Evolutionary conservation across 2,329 filamentous ascomycete genomes (phyloP), one percentile per base, ranked within the genome.

Genomic region (Aspergillus tanneri): DNA sequence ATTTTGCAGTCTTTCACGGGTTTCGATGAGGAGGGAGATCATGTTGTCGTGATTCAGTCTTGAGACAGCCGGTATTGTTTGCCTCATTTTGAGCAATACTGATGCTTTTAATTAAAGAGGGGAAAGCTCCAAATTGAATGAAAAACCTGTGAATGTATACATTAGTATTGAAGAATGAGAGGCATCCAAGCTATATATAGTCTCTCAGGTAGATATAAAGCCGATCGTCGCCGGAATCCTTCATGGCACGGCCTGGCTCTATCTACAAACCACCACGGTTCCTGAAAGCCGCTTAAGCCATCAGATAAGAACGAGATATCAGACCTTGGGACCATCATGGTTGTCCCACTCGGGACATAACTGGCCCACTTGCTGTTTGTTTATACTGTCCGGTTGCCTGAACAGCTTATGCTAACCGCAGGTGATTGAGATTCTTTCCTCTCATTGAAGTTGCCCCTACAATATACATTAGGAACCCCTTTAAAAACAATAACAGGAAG

Each of bases 1-100:
- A 16, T 58, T 49, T 16, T 45, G 51, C 6, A 67, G 53, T 12
- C 50, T 60, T 27, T 61, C 55, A 41, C 42, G 28, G n/a, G 62
- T 62, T 50, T 63, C 62, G 1, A 43, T 49, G 16, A 46, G 35
- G 28, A 36, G 19, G 11, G 16, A 27, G n/a, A 10, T 41, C 21
- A 28, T 18, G 18, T 19, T 11, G 19, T 16, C 24, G 14, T 18
- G 38, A 24, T 18, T 34, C 30, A 34, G 30, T 16, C 16, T 10
- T 34, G 38, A 11, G 24, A 18, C 38, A 12, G 25, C 38, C 9
- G 38, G 38, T 28, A 27, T 28, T 11, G 38, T n/a, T n/a, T n/a
- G n/a, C n/a, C n/a, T n/a, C n/a, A n/a, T n/a, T n/a, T n/a, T n/a
- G n/a, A n/a, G n/a, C n/a, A n/a, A n/a, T n/a, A n/a, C n/a, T n/a